Evolutionary conservation across 768 basidiomycete species (phyloP).

Genomic region (Psilocybe subaeruginosa): DNA sequence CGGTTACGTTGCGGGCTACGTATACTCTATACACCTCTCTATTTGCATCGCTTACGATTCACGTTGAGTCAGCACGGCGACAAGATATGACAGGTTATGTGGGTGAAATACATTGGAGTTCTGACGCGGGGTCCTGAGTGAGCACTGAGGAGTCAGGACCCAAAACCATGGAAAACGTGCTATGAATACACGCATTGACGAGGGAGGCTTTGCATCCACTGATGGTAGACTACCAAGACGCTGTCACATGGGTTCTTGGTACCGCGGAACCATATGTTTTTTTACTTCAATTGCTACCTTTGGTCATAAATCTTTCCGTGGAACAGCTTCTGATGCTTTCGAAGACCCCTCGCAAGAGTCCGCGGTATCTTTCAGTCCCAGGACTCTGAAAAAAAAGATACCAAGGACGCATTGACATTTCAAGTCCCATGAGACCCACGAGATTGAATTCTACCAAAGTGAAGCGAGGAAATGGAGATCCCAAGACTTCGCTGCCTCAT

Average conservation of each 20-base stretch:
- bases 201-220: background rate
- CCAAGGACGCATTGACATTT: background rate
- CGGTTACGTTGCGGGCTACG: conserved; percentile 2
- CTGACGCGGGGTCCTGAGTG: conserved; percentile 1
- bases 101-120: background rate
- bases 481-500: background rate
- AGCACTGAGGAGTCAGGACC: background rate
- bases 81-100: background rate
- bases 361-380: conserved; percentile 15
- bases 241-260: conserved; percentile 9
- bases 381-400: background rate
- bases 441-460: background rate
- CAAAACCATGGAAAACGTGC: background rate
- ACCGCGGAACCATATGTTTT: conserved; percentile 12
- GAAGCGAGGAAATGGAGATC: background rate
- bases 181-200: conserved; percentile 1
- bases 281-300: conserved; percentile 14
- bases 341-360: conserved; percentile 12
- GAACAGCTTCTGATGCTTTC: conserved; percentile 17
- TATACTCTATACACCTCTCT: conserved; percentile 3
- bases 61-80: background rate
- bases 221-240: conserved; percentile 13
- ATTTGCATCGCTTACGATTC: conserved; percentile 2
- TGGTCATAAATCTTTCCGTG: conserved; percentile 9
- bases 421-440: background rate